Conservation (phyloP, 1,139 yeast genomes). For the Protomyces lactucae-debilis region DNA sequence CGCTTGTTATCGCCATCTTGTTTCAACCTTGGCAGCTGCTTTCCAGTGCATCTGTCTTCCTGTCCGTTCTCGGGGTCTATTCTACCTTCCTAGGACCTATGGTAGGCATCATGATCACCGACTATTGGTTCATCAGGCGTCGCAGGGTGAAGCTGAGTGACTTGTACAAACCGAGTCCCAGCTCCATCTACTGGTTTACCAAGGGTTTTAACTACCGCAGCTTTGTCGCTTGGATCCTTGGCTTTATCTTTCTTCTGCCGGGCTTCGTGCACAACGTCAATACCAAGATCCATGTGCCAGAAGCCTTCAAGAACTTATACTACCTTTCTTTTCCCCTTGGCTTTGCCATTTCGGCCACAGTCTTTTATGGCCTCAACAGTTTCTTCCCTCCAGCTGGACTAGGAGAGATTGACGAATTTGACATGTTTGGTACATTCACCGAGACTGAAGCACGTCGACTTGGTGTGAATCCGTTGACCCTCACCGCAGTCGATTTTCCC, state of each 20-base stretch:
- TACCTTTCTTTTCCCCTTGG: constrained; percentile 35
- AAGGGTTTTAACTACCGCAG: constrained; percentile 73
- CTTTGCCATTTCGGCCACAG: constrained; percentile 43
- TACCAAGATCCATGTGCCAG: not conserved
- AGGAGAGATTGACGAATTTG: constrained; percentile 42
- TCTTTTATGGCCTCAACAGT: constrained; percentile 41
- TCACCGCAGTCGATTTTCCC: not conserved
- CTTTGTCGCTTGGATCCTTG: constrained; percentile 62
- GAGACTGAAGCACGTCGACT: constrained; percentile 31
- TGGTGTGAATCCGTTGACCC: not conserved
- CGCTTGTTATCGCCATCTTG: constrained; percentile 11
- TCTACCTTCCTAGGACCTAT: constrained; percentile 40
- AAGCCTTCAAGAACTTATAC: not conserved
- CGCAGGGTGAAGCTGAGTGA: constrained; percentile 52
- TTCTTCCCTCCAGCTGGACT: constrained; percentile 43
- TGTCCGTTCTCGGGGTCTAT: constrained; percentile 39
- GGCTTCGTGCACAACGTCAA: constrained; percentile 41
- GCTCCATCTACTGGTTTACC: constrained; percentile 52
- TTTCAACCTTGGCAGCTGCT: constrained; percentile 41
- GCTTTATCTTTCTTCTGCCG: constrained; percentile 69
- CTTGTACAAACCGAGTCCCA: constrained; percentile 47
- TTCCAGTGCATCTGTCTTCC: constrained; percentile 38
- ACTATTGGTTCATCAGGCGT: constrained; percentile 16
- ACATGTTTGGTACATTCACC: constrained; percentile 42
- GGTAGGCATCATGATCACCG: constrained; percentile 38